phyloP scores from a whole-genome alignment of 2,329 filamentous ascomycete species.

The Pseudopithomyces maydicus region DNA sequence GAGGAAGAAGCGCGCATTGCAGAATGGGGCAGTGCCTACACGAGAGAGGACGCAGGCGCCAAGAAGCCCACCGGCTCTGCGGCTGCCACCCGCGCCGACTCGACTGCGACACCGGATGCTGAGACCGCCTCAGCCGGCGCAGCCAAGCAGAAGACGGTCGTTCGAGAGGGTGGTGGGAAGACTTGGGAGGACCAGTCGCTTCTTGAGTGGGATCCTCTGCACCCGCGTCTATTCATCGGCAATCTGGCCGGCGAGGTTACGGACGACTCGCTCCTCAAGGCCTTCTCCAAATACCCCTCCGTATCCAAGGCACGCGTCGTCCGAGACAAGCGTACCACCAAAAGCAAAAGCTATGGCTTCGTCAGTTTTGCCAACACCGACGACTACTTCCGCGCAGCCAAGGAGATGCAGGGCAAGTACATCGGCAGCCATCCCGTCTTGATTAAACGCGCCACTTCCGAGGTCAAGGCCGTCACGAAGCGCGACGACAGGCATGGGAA shows the following conservation, averaged over 20 bases:
- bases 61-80: conserved; percentile 52
- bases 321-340: conserved; percentile 92
- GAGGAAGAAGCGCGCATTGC: conserved; percentile 91
- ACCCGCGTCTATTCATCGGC: conserved; percentile 93
- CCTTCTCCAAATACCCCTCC: conserved; percentile 85
- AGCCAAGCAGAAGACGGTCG: conserved; percentile 81
- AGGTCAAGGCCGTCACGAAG: conserved; percentile 78
- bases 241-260: conserved; percentile 97
- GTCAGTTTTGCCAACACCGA: conserved; percentile 95
- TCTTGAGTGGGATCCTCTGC: conserved; percentile 93
- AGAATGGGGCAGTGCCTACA: conserved; percentile 92
- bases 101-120: conserved; percentile 47
- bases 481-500: conserved; percentile 46
- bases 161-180: conserved; percentile 86
- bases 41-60: conserved; percentile 60
- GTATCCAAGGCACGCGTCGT: conserved; percentile 93
- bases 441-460: conserved; percentile 85
- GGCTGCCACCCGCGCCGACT: conserved; percentile 42
- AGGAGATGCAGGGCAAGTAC: conserved; percentile 99
- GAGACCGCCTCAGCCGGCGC: conserved; percentile 55
- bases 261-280: conserved; percentile 92
- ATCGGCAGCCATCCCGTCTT: conserved; percentile 95
- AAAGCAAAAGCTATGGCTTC: conserved; percentile 95
- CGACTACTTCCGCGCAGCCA: conserved; percentile 93
- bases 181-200: conserved; percentile 88